A percentile compares a stretch with the other conserved stretches of the same genome.
Evolutionary conservation across 257 asterid species (phyloP).

Genomic region (Lithospermum erythrorhizon): DNA sequence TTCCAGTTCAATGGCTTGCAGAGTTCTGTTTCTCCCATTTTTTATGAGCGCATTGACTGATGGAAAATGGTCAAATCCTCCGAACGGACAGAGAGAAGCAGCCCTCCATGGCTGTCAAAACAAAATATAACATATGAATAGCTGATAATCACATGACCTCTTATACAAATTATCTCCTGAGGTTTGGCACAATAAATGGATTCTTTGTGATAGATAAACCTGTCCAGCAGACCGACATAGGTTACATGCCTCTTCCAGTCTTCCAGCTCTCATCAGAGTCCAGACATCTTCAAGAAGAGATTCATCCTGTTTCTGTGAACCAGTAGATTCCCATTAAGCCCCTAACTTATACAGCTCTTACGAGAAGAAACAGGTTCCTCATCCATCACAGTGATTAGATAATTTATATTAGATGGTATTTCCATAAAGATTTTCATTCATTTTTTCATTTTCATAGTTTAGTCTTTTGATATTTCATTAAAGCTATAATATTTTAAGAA

Average conservation of each 20-base stretch:
- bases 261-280: conserved; percentile 88
- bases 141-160: conserved; percentile 8
- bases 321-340: background rate
- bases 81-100: conserved; percentile 82
- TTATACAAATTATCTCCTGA: background rate
- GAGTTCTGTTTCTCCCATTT: conserved; percentile 75
- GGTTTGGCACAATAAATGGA: background rate
- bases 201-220: conserved; percentile 24
- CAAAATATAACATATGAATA: conserved; percentile 20
- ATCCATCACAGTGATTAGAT: background rate
- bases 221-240: conserved; percentile 96
- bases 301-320: conserved; percentile 83
- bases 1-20: conserved; percentile 89
- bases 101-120: conserved; percentile 95
- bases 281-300: conserved; percentile 94
- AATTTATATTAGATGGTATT: too few species aligned
- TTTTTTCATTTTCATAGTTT: too few species aligned
- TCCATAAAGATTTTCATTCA: too few species aligned
- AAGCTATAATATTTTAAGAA: too few species aligned
- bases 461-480: too few species aligned
- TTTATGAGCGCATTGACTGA: conserved; percentile 65
- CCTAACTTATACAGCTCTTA: background rate
- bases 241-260: conserved; percentile 83
- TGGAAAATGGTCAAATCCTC: conserved; percentile 56
- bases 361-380: too few species aligned